Evolutionary conservation across 2,329 filamentous ascomycete genomes (phyloP).

Genomic region (Fusarium nodosum): DNA sequence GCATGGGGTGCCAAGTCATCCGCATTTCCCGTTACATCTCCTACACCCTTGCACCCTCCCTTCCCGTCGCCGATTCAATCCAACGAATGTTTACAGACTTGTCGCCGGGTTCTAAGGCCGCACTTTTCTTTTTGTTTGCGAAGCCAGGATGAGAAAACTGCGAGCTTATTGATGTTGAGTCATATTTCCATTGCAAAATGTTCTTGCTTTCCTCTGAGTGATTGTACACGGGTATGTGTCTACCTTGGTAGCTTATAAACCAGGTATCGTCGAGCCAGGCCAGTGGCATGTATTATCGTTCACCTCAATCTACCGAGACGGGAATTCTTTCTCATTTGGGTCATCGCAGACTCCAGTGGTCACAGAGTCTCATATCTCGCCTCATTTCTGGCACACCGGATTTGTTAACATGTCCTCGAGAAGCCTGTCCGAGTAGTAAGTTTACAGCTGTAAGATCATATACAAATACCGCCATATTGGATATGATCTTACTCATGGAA

Average conservation of each 20-base stretch:
- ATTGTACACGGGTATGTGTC: not conserved
- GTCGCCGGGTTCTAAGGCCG: constrained; percentile 23
- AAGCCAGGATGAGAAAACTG: constrained; percentile 8
- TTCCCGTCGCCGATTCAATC: constrained; percentile 44
- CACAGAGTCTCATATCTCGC: constrained; percentile 39
- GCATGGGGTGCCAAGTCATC: constrained; percentile 49
- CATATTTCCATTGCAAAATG: constrained; percentile 9
- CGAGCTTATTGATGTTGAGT: constrained; percentile 13
- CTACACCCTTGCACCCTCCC: constrained; percentile 46
- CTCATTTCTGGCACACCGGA: constrained; percentile 3
- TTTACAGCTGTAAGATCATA: not conserved
- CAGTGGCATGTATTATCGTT: constrained; percentile 27
- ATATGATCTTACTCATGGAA: not conserved
- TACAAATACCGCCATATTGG: not conserved
- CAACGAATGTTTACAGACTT: constrained; percentile 26
- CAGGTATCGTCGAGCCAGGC: constrained; percentile 20
- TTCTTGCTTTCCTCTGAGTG: constrained; percentile 15
- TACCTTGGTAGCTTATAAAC: constrained; percentile 10
- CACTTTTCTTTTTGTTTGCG: constrained; percentile 32
- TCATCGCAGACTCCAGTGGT: constrained; percentile 24
- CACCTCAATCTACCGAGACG: constrained; percentile 23
- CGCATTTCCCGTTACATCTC: constrained; percentile 49
- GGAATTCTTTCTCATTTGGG: constrained; percentile 34
- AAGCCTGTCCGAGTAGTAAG: not conserved
- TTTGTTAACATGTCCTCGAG: not conserved